Base-by-base conservation (phyloP, 805 yeast genomes). In the Zygosaccharomyces pseudorouxii region DNA sequence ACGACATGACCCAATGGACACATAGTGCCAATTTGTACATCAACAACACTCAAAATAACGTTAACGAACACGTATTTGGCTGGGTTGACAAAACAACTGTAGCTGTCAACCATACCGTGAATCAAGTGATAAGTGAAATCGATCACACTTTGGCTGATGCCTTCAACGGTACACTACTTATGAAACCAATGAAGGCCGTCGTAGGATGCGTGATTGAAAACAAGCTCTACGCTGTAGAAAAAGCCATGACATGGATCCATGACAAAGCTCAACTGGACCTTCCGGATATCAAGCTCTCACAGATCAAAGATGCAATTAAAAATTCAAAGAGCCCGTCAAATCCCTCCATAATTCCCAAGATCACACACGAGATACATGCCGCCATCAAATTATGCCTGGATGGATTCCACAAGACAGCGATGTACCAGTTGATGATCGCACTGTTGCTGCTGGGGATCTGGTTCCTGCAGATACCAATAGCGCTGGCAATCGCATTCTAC, bases 181-280 rank as follows among this genome's bases (percentile, higher is more conserved):
- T 81, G 41, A 62, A 63, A 1, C 86, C 95, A 0, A 73, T 89
- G 40, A 73, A 75, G 25, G 75, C 83, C 0, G 80, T 89, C 0
- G 85, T 90, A 3, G 80, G 82, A 28, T 92, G 99, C 69, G 79
- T 87, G 2, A 72, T 93, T 33, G 92, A 87, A 14, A 72, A 84
- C 42, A 93, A 92, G 58, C 64, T 92, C 5, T 73, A 72, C 11
- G 72, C 76, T 19, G 71, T 89, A 2, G 86, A 86, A 53, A 61
- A 77, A 27, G 98, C 95, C 0, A 67, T 90, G 47, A 76, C 82
- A 1, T 93, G 97, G 97, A 69, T 51, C n/a, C 46, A 51, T 38
- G 49, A 45, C 40, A 48, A 45, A 20, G 48, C 48, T 18, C 38
- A 38, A 19, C 35, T 51, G 16, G 43, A 36, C 12, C 46, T 51